phyloP scores from a whole-genome alignment of 2,329 filamentous ascomycete species.

The Nemania bipapillata region DNA sequence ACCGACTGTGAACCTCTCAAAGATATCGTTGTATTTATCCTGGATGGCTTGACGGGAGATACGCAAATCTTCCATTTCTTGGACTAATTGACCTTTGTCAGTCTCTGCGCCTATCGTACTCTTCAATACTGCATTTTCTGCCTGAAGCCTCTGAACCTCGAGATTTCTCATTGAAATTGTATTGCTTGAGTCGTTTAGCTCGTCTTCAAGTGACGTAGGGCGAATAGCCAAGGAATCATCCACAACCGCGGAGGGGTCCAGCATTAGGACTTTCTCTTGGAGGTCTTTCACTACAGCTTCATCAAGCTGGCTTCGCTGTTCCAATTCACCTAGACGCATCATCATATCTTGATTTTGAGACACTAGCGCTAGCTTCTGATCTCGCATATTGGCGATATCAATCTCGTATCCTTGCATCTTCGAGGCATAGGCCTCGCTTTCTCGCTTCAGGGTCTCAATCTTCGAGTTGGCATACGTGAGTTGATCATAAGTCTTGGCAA shows the following conservation, averaged over 20 bases:
- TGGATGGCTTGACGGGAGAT: constrained; percentile 64
- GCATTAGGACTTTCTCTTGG: constrained; percentile 65
- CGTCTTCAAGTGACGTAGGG: constrained; percentile 63
- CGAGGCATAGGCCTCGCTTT: constrained; percentile 49
- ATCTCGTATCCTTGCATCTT: constrained; percentile 54
- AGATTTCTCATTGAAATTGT: constrained; percentile 58
- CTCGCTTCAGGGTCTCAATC: constrained; percentile 52
- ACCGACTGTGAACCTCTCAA: constrained; percentile 67
- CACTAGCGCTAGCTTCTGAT: constrained; percentile 57
- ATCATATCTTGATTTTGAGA: constrained; percentile 60
- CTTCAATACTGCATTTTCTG: constrained; percentile 69
- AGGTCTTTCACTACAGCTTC: constrained; percentile 68
- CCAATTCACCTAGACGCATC: constrained; percentile 51
- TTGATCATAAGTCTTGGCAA: constrained; percentile 57
- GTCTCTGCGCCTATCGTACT: constrained; percentile 65
- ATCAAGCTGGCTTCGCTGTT: constrained; percentile 51
- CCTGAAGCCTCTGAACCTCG: constrained; percentile 68
- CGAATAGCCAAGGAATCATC: constrained; percentile 53
- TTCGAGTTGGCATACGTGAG: constrained; percentile 51
- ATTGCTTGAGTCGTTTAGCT: constrained; percentile 64
- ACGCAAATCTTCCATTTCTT: constrained; percentile 66
- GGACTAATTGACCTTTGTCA: constrained; percentile 65
- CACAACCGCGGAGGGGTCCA: constrained; percentile 47
- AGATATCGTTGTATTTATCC: constrained; percentile 65
- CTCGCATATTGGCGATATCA: constrained; percentile 56